phyloP scores from a whole-genome alignment of 345 rosid genomes.

The Gossypium longicalyx region DNA sequence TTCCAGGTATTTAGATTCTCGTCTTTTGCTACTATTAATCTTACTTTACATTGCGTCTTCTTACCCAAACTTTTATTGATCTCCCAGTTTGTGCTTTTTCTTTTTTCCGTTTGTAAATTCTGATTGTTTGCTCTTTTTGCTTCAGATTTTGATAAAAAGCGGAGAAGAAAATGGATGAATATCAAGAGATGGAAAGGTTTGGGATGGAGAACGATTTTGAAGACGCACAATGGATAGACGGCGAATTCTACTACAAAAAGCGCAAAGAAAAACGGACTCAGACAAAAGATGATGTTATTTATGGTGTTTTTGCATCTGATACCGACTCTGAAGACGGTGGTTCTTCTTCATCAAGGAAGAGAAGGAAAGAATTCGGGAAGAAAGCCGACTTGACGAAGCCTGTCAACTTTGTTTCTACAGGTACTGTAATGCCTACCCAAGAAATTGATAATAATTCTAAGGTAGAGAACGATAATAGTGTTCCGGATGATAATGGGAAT shows the following conservation, averaged over 20 bases:
- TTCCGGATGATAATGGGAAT: conserved; percentile 21
- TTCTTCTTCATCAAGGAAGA: conserved; percentile 42
- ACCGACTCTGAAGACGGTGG: conserved; percentile 54
- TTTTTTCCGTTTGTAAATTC: neutral
- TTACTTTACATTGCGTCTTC: neutral
- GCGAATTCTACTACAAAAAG: conserved; percentile 59
- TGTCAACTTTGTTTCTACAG: conserved; percentile 69
- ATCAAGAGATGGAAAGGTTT: conserved; percentile 84
- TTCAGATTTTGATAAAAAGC: neutral
- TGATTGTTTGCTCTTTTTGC: neutral
- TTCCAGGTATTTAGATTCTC: neutral
- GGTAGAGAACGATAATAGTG: conserved; percentile 33
- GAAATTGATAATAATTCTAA: conserved; percentile 58
- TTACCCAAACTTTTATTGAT: neutral
- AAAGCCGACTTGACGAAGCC: conserved; percentile 69
- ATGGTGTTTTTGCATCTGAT: conserved; percentile 59
- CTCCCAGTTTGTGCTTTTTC: neutral
- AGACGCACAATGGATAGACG: conserved; percentile 66
- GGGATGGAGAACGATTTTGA: conserved; percentile 82
- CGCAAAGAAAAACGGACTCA: conserved; percentile 65
- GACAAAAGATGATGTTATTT: conserved; percentile 62
- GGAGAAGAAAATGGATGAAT: conserved; percentile 55
- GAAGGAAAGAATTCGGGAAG: conserved; percentile 47
- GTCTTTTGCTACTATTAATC: neutral
- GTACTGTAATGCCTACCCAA: conserved; percentile 63